Evolutionary conservation across 768 basidiomycete species (phyloP).

Genomic region (Boletus rex-veris): DNA sequence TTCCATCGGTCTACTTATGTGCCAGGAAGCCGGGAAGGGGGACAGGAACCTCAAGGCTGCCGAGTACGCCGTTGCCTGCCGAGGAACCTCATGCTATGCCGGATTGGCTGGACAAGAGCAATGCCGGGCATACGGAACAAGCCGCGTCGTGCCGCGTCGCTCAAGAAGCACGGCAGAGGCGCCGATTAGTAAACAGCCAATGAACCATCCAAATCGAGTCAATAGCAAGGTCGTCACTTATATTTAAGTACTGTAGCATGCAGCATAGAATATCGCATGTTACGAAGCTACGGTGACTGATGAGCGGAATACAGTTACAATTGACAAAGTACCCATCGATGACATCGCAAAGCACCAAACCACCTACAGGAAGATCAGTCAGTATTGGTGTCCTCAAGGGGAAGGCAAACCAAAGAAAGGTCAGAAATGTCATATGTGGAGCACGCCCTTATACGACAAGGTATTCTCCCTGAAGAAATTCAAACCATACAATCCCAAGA

Average conservation of each 20-base stretch:
- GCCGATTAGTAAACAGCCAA: not conserved
- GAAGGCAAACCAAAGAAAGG: not conserved
- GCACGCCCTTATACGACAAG: constrained; percentile 54
- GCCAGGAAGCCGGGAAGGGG: constrained; percentile 4
- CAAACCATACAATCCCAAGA: constrained; percentile 47
- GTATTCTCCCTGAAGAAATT: constrained; percentile 95
- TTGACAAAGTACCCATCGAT: not conserved
- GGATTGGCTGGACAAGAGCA: not conserved
- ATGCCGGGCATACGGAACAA: not conserved
- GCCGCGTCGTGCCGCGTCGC: constrained; percentile 2
- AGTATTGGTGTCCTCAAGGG: not conserved
- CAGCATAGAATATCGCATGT: not conserved
- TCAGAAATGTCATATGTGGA: constrained; percentile 67
- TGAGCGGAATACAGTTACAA: not conserved
- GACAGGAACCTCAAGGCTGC: not conserved
- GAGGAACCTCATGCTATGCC: constrained; percentile 15
- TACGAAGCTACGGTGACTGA: not conserved
- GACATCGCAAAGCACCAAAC: not conserved
- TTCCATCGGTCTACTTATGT: constrained; percentile 14
- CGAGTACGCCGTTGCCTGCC: constrained; percentile 8
- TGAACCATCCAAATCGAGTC: too few relatives aligned
- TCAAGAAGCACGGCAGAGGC: not conserved
- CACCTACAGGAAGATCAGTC: constrained; percentile 1
- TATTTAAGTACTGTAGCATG: too few relatives aligned
- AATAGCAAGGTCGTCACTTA: too few relatives aligned